Conservation (phyloP, 2,329 filamentous ascomycete species). For the Hypoxylon sp. region DNA sequence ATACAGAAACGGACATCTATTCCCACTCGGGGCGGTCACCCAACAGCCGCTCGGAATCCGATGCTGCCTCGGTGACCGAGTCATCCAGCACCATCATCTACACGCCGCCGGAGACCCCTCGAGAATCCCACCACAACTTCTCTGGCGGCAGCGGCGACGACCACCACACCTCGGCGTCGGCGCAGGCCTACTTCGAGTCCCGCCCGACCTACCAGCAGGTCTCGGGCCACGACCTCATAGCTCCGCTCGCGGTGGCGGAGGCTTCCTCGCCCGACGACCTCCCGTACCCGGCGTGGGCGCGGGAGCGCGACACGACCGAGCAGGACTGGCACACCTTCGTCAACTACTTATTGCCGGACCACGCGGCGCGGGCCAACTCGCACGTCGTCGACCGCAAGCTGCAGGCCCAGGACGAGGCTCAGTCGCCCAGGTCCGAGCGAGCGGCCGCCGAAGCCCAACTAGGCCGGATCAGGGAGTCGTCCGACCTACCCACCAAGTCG, state of each 20-base stretch:
- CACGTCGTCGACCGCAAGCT: slow-evolving; percentile 63
- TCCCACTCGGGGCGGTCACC: slow-evolving; percentile 55
- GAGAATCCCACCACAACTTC: slow-evolving; percentile 49
- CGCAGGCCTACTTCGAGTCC: slow-evolving; percentile 61
- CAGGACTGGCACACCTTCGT: slow-evolving; percentile 71
- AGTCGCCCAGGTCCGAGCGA: slow-evolving; percentile 45
- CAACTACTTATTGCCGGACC: slow-evolving; percentile 66
- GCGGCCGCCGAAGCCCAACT: slow-evolving; percentile 58
- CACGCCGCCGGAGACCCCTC: slow-evolving; percentile 64
- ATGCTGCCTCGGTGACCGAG: slow-evolving; percentile 56
- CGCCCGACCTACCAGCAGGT: slow-evolving; percentile 51
- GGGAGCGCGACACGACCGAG: slow-evolving; percentile 58
- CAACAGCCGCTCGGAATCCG: slow-evolving; percentile 45
- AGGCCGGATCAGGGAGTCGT: slow-evolving; percentile 50
- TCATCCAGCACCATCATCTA: slow-evolving; percentile 61
- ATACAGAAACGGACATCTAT: slow-evolving; percentile 68
- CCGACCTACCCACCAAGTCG: slow-evolving; percentile 42
- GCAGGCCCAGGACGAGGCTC: slow-evolving; percentile 54
- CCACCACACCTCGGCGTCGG: slow-evolving; percentile 49
- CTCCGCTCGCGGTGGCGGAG: slow-evolving; percentile 53
- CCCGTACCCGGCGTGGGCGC: slow-evolving; percentile 56
- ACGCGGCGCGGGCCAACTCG: slow-evolving; percentile 58
- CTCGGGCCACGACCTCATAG: slow-evolving; percentile 41
- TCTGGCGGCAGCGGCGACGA: slow-evolving; percentile 44
- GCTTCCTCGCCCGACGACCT: slow-evolving; percentile 58